Conservation (phyloP, 2,329 filamentous ascomycete species). For the Hypoxylon sp. region DNA sequence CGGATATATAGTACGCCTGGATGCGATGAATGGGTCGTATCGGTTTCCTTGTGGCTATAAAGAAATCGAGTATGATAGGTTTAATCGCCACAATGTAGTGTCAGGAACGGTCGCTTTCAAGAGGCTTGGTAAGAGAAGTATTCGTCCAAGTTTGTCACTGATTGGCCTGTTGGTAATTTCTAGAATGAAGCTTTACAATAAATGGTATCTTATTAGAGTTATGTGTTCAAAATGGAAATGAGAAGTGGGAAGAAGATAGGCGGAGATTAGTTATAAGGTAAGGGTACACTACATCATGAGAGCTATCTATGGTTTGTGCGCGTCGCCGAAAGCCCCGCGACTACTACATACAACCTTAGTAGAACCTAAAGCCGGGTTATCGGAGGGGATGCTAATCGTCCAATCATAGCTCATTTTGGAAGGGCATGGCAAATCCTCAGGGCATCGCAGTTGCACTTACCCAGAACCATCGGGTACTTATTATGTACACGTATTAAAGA, state of each 20-base stretch:
- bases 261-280: constrained; percentile 4
- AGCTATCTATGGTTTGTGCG: constrained; percentile 34
- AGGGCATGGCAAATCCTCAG: constrained; percentile 44
- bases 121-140: background rate
- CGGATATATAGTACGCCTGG: constrained; percentile 12
- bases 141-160: constrained; percentile 3
- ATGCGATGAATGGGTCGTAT: constrained; percentile 11
- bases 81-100: constrained; percentile 5
- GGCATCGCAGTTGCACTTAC: constrained; percentile 10
- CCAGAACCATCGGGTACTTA: background rate
- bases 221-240: constrained; percentile 24
- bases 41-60: constrained; percentile 19
- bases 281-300: background rate
- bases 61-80: constrained; percentile 2
- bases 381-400: constrained; percentile 17
- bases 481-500: background rate
- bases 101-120: background rate
- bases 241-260: constrained; percentile 32
- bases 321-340: constrained; percentile 38
- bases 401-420: constrained; percentile 39
- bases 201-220: background rate
- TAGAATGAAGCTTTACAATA: background rate
- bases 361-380: constrained; percentile 25
- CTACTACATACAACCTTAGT: constrained; percentile 8
- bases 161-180: background rate